phyloP scores from a whole-genome alignment of 1,284 basidiomycete species.

The Sporisorium sorghi region DNA sequence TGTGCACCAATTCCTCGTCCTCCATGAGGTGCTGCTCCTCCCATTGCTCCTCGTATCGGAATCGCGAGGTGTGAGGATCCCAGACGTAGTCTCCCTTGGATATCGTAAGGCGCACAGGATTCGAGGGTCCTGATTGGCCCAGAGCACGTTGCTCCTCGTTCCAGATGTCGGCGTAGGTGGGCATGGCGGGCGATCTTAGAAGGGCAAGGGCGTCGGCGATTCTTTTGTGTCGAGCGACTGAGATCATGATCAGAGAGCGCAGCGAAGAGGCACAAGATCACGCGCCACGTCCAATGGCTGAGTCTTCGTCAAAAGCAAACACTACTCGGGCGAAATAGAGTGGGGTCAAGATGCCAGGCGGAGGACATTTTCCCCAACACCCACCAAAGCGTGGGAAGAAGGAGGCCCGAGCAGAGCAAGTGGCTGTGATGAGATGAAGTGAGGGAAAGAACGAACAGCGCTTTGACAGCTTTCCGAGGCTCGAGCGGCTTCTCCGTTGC shows the following conservation, averaged over 20 bases:
- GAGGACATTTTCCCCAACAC: not conserved
- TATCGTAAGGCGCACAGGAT: conserved; percentile 49
- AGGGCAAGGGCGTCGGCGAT: not conserved
- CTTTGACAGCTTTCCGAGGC: not conserved
- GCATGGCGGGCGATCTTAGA: conserved; percentile 17
- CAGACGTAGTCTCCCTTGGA: conserved; percentile 48
- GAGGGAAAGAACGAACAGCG: not conserved
- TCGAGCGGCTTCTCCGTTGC: not conserved
- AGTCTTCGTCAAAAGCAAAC: not conserved
- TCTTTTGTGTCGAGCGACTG: not conserved
- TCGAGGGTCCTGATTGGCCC: conserved; percentile 33
- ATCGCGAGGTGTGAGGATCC: conserved; percentile 19
- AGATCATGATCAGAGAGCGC: not conserved
- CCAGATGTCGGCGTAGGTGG: conserved; percentile 50
- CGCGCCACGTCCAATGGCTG: not conserved
- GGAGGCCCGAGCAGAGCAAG: not conserved
- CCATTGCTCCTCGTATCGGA: conserved; percentile 47
- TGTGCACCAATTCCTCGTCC: conserved; percentile 22
- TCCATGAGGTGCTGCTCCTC: conserved; percentile 56
- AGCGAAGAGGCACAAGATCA: not conserved
- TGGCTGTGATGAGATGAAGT: not conserved
- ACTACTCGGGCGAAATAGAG: conserved; percentile 2
- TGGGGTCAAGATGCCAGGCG: not conserved
- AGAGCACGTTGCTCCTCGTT: conserved; percentile 35
- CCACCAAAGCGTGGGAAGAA: conserved; percentile 1